These are phyloP conservation scores for Penicillium psychrosexuale DNA, from an alignment of 2,329 filamentous ascomycete species.

Conservation along the genomic window DNA sequence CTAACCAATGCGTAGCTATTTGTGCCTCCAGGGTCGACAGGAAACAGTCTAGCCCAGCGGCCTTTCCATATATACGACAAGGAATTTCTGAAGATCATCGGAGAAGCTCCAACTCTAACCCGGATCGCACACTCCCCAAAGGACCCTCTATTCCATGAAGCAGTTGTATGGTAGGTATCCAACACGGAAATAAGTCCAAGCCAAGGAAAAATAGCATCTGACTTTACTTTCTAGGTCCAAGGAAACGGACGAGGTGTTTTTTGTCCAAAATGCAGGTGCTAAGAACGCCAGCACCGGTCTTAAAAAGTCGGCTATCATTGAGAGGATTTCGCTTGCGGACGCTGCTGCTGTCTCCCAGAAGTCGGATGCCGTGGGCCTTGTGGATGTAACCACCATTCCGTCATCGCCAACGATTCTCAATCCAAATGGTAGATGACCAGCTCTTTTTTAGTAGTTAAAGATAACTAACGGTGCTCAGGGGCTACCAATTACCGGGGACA, in stretches of 20 bases:
- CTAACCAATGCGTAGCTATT: slow-evolving; percentile 6
- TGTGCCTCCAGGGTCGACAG: slow-evolving; percentile 11
- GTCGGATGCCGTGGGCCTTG: slow-evolving; percentile 11
- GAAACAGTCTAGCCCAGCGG: slow-evolving; percentile 3
- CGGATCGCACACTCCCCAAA: slow-evolving; percentile 13
- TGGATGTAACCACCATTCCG: slow-evolving; percentile 7
- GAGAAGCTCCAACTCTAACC: slow-evolving; percentile 8
- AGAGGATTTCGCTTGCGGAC: slow-evolving; percentile 15
- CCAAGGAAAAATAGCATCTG: background rate
- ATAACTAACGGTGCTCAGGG: background rate
- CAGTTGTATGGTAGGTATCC: slow-evolving; percentile 15
- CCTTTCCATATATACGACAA: slow-evolving; percentile 18
- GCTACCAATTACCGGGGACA: slow-evolving; percentile 15
- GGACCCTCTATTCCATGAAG: slow-evolving; percentile 14
- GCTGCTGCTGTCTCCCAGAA: slow-evolving; percentile 15
- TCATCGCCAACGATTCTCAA: slow-evolving; percentile 12
- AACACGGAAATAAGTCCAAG: background rate
- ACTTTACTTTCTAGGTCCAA: slow-evolving; percentile 7
- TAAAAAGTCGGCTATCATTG: slow-evolving; percentile 12
- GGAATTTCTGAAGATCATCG: slow-evolving; percentile 14
- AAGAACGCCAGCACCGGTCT: slow-evolving; percentile 13
- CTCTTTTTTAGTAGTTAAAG: background rate
- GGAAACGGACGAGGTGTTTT: slow-evolving; percentile 19
- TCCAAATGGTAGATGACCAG: slow-evolving; percentile 9
- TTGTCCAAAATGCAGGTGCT: slow-evolving; percentile 21